Percentiles rank a stretch among this genome's conserved stretches.
Conservation (phyloP, 768 basidiomycete genomes). For the Fibroporia radiculosa region DNA sequence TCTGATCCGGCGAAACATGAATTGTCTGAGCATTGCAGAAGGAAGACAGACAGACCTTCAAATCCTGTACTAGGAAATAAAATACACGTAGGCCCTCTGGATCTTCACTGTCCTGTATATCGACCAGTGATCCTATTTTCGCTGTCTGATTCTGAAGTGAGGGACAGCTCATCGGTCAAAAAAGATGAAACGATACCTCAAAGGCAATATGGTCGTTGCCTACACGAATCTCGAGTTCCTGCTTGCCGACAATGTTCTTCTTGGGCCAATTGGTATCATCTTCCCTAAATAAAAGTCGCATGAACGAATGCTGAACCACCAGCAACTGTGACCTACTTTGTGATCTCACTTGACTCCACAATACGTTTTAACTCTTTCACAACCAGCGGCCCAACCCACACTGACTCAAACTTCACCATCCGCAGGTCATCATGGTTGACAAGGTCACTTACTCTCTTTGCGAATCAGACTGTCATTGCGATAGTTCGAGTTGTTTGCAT, state of each 20-base stretch:
- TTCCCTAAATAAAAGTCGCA: conserved; percentile 51
- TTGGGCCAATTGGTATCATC: conserved; percentile 99
- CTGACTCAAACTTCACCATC: conserved; percentile 31
- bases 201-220: conserved; percentile 96
- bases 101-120: conserved; percentile 95
- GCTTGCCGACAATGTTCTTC: conserved; percentile 97
- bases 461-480: conserved; percentile 95
- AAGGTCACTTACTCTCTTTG: conserved; percentile 84
- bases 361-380: conserved; percentile 94
- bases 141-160: conserved; percentile 60
- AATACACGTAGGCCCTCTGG: conserved; percentile 97
- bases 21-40: not conserved
- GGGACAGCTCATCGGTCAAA: not conserved
- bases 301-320: not conserved
- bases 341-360: conserved; percentile 88
- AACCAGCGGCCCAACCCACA: conserved; percentile 91
- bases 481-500: conserved; percentile 99
- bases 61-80: conserved; percentile 97
- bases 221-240: conserved; percentile 91
- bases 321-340: conserved; percentile 59
- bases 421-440: not conserved
- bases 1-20: conserved; percentile 39
- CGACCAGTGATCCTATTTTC: conserved; percentile 94
- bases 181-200: conserved; percentile 50
- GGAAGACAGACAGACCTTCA: conserved; percentile 54